Percentiles rank a stretch among this genome's conserved stretches.
phyloP scores from a whole-genome alignment of 140 eudicot species.

The Cichorium intybus region DNA sequence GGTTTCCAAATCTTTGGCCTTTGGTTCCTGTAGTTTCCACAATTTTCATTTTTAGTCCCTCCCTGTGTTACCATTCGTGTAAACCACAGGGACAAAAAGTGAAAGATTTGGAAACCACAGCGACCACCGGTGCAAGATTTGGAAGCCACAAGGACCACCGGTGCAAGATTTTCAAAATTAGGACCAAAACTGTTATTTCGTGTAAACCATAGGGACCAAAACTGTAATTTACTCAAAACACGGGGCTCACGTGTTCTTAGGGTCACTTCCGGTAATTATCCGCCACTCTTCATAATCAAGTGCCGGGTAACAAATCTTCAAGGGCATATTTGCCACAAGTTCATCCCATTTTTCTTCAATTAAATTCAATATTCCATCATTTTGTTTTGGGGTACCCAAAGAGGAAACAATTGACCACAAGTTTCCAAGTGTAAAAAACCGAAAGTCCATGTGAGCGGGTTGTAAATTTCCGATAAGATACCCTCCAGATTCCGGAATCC shows the following conservation, averaged over 20 bases:
- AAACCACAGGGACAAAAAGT: too few species aligned
- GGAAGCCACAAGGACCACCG: too few species aligned
- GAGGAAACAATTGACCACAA: conserved; percentile 57
- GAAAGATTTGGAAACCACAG: too few species aligned
- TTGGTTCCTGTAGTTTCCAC: too few species aligned
- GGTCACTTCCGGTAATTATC: conserved; percentile 56
- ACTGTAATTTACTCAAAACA: too few species aligned
- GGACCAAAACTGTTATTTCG: too few species aligned
- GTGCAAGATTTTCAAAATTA: too few species aligned
- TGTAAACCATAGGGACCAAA: too few species aligned
- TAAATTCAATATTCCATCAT: conserved; percentile 47
- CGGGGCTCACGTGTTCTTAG: conserved; percentile 49
- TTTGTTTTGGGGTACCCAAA: conserved; percentile 51
- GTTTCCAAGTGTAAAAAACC: conserved; percentile 58
- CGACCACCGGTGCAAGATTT: too few species aligned
- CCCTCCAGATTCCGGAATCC: conserved; percentile 58
- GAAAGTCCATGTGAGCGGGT: conserved; percentile 68
- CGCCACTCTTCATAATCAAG: conserved; percentile 58
- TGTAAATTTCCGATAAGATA: conserved; percentile 60
- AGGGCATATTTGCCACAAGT: conserved; percentile 50
- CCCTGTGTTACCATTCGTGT: too few species aligned
- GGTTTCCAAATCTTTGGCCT: too few species aligned
- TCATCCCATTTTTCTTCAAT: conserved; percentile 60
- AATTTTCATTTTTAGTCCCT: too few species aligned
- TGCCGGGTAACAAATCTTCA: conserved; percentile 56